These are phyloP conservation scores for Paramyrothecium roridum DNA, from an alignment of 2,329 filamentous ascomycete genomes.

Conservation along the genomic window DNA sequence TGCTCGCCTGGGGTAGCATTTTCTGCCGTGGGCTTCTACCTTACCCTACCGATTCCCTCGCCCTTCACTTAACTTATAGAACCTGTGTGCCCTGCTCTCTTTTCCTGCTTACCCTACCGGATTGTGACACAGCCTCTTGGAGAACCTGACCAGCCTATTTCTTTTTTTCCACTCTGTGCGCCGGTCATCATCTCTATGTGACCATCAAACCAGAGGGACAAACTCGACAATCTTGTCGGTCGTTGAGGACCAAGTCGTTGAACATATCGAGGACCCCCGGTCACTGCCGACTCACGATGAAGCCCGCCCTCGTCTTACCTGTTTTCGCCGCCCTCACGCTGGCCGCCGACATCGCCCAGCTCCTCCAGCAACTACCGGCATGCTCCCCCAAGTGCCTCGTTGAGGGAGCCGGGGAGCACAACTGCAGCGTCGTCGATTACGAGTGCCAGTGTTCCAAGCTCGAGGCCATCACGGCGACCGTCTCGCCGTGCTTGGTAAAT, in stretches of 20 bases:
- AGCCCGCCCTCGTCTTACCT: slow-evolving; percentile 8
- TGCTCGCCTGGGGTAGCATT: background rate
- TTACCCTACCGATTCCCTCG: background rate
- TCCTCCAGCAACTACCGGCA: slow-evolving; percentile 25
- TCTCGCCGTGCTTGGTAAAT: slow-evolving; percentile 31
- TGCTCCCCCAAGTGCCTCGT: slow-evolving; percentile 36
- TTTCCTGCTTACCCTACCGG: background rate
- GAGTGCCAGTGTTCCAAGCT: slow-evolving; percentile 35
- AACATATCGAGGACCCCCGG: background rate
- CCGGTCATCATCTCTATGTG: background rate
- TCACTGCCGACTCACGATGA: slow-evolving; percentile 5
- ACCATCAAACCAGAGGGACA: too few relatives aligned
- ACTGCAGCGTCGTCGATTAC: slow-evolving; percentile 30
- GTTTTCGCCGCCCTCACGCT: slow-evolving; percentile 2
- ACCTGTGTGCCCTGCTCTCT: background rate
- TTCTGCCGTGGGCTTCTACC: background rate
- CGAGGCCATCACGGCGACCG: slow-evolving; percentile 26
- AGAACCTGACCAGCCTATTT: background rate
- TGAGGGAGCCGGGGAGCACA: slow-evolving; percentile 21
- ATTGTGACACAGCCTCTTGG: background rate
- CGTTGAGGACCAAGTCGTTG: too few relatives aligned
- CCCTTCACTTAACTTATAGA: background rate
- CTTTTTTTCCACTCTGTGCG: background rate
- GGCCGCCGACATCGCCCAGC: slow-evolving; percentile 9
- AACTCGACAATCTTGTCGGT: too few relatives aligned